A percentile compares a stretch with the other conserved stretches of the same genome.
Evolutionary conservation across 225 moss, liverwort and hornwort genomes (phyloP).

Genomic region (Asterella californica): DNA sequence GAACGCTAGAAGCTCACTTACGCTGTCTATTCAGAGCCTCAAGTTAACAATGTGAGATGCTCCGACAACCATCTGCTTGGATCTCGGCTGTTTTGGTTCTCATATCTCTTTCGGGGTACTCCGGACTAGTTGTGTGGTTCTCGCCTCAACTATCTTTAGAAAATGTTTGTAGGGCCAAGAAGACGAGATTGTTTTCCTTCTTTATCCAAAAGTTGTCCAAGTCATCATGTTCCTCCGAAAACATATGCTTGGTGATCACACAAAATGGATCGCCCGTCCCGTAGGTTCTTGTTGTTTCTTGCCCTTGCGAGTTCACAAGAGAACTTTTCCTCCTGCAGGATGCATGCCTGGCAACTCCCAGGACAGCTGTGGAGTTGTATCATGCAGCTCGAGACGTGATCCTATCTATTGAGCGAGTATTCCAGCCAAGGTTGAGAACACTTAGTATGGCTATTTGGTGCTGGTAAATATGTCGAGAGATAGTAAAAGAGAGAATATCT

Average conservation of each 20-base stretch:
- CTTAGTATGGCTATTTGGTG: neutral
- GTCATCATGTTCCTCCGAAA: constrained; percentile 62
- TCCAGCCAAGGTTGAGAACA: constrained; percentile 60
- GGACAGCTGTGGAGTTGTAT: constrained; percentile 79
- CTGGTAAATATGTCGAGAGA: neutral
- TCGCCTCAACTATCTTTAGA: neutral
- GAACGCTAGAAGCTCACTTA: constrained; percentile 51
- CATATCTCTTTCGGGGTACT: too few relatives aligned
- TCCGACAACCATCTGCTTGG: neutral
- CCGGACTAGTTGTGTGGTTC: neutral
- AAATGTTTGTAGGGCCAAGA: constrained; percentile 22
- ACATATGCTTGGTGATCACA: constrained; percentile 57
- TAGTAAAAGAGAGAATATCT: neutral
- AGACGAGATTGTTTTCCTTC: constrained; percentile 39
- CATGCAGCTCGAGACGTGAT: constrained; percentile 76
- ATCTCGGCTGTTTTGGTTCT: neutral
- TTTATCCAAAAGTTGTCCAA: constrained; percentile 67
- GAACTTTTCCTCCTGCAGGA: constrained; percentile 47
- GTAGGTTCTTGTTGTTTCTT: neutral
- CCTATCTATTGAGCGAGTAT: constrained; percentile 74
- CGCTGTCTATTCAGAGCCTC: constrained; percentile 31
- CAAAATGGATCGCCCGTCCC: constrained; percentile 57
- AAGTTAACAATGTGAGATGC: constrained; percentile 33
- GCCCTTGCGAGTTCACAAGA: neutral
- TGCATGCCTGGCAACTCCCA: constrained; percentile 74